Percentiles rank a stretch among this genome's conserved stretches.
Evolutionary conservation across 2,329 filamentous ascomycete genomes (phyloP).

Genomic region (Trichoderma arundinaceum): DNA sequence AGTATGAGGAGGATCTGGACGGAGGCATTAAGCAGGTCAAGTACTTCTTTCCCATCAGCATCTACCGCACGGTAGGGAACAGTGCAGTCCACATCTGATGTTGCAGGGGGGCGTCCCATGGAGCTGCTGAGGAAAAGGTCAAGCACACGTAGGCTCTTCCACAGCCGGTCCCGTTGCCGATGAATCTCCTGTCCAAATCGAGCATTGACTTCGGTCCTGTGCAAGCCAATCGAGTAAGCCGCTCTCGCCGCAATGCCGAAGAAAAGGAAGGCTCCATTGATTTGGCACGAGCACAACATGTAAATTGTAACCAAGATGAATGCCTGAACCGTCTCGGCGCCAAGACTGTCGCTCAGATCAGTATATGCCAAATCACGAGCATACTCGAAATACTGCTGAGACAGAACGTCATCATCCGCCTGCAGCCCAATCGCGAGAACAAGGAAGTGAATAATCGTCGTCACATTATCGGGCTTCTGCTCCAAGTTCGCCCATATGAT

Average conservation of each 20-base stretch:
- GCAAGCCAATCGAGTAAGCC: slow-evolving; percentile 59
- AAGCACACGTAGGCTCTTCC: slow-evolving; percentile 59
- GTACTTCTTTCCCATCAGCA: slow-evolving; percentile 46
- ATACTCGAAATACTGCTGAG: slow-evolving; percentile 56
- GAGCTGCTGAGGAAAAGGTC: slow-evolving; percentile 60
- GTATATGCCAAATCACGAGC: slow-evolving; percentile 54
- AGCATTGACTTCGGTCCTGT: slow-evolving; percentile 60
- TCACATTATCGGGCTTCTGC: slow-evolving; percentile 45
- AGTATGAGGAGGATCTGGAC: slow-evolving; percentile 59
- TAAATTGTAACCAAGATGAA: slow-evolving; percentile 59
- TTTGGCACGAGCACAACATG: slow-evolving; percentile 61
- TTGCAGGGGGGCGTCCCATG: slow-evolving; percentile 60
- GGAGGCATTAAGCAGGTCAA: slow-evolving; percentile 57
- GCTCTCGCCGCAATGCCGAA: slow-evolving; percentile 60
- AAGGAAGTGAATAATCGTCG: slow-evolving; percentile 54
- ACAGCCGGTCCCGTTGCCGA: slow-evolving; percentile 55
- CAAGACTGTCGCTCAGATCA: slow-evolving; percentile 53
- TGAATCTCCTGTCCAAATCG: slow-evolving; percentile 54
- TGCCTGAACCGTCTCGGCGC: slow-evolving; percentile 56
- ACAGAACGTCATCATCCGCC: slow-evolving; percentile 48
- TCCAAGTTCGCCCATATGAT: slow-evolving; percentile 49
- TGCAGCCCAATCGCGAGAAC: slow-evolving; percentile 58
- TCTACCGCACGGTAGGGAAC: slow-evolving; percentile 52
- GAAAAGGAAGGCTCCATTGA: slow-evolving; percentile 60
- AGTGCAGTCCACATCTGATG: slow-evolving; percentile 60